Evolutionary conservation across 345 rosid genomes (phyloP).

Genomic region (Mallotus nudiflorus): DNA sequence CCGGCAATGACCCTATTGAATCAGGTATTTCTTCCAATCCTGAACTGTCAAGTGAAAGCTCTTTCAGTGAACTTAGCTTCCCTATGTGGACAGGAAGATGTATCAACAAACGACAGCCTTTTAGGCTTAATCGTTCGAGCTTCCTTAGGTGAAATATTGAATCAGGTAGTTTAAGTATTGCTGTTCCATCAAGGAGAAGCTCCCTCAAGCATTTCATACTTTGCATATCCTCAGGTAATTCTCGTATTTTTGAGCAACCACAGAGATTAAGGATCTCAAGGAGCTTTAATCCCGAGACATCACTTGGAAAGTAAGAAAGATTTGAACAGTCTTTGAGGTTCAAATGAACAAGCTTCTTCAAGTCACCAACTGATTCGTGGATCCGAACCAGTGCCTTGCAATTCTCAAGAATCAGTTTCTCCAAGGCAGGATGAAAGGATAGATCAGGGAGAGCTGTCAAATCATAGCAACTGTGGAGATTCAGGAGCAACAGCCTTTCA

Average conservation of each 20-base stretch:
- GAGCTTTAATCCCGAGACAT: conserved; percentile 42
- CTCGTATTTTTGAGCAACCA: conserved; percentile 34
- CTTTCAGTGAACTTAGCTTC: conserved; percentile 37
- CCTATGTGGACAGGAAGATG: conserved; percentile 37
- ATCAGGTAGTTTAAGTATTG: conserved; percentile 38
- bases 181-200: conserved; percentile 41
- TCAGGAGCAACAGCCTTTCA: conserved; percentile 44
- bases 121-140: conserved; percentile 45
- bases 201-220: conserved; percentile 46
- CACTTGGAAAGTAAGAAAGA: conserved; percentile 41
- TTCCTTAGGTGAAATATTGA: conserved; percentile 38
- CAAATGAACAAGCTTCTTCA: conserved; percentile 33
- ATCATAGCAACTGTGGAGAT: conserved; percentile 37
- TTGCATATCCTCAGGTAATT: conserved; percentile 39
- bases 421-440: conserved; percentile 31
- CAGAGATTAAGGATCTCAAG: conserved; percentile 46
- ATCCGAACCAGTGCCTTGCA: conserved; percentile 35
- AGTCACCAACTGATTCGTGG: conserved; percentile 44
- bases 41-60: conserved; percentile 35
- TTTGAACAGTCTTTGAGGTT: conserved; percentile 38
- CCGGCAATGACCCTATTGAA: conserved; percentile 32
- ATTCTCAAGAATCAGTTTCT: conserved; percentile 40
- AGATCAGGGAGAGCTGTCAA: conserved; percentile 45
- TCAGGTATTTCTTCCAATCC: conserved; percentile 40
- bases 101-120: conserved; percentile 27